phyloP scores from a whole-genome alignment of 2,329 filamentous ascomycete genomes.

The Aspergillus niger region DNA sequence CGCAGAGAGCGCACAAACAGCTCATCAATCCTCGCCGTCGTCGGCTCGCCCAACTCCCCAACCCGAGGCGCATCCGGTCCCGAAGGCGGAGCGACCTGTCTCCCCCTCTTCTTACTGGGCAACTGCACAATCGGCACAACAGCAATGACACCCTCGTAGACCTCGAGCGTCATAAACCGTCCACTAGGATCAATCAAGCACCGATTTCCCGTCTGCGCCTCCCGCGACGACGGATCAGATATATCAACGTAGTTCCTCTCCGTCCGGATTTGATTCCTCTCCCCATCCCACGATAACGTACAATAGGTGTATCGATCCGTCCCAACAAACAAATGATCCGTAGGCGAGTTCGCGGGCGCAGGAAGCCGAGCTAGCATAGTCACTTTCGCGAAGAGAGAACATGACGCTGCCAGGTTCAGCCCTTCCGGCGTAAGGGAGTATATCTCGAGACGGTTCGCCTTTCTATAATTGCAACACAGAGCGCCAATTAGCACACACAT shows the following conservation, averaged over 20 bases:
- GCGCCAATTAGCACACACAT: constrained; percentile 13
- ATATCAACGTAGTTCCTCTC: constrained; percentile 62
- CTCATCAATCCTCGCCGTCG: constrained; percentile 65
- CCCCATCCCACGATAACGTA: constrained; percentile 77
- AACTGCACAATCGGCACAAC: constrained; percentile 62
- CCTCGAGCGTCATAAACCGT: constrained; percentile 65
- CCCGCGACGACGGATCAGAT: constrained; percentile 63
- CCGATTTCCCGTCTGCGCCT: constrained; percentile 79
- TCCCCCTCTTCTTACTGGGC: constrained; percentile 50
- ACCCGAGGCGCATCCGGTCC: constrained; percentile 40
- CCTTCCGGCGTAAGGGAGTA: constrained; percentile 67
- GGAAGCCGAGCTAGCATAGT: constrained; percentile 67
- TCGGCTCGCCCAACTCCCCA: constrained; percentile 63
- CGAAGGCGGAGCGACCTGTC: constrained; percentile 26
- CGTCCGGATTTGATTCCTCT: constrained; percentile 56
- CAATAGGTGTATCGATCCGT: constrained; percentile 92
- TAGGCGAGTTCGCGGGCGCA: constrained; percentile 67
- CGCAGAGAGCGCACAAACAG: constrained; percentile 66
- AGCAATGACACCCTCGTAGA: constrained; percentile 69
- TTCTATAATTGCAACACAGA: constrained; percentile 52
- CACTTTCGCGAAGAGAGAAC: constrained; percentile 79
- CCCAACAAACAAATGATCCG: constrained; percentile 87
- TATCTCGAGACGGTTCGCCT: constrained; percentile 82
- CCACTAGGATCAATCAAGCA: constrained; percentile 82
- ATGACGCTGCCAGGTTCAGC: constrained; percentile 66